Evolutionary conservation across 108 stramenopile genomes (phyloP), one percentile per base, ranked within the genome.

Genomic region (Nannochloropsis salina): DNA sequence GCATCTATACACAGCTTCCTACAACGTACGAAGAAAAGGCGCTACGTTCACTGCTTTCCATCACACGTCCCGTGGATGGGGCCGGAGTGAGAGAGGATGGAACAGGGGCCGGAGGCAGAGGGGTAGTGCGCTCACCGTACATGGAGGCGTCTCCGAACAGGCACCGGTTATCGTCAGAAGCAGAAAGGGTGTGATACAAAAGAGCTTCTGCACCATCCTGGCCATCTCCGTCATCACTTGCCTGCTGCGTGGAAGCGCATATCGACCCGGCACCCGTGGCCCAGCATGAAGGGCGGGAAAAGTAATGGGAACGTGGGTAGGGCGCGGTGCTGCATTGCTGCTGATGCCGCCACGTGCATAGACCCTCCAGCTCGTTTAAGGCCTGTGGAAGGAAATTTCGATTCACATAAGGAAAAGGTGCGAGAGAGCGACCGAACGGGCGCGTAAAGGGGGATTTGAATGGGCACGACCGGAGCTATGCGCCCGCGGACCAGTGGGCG

Each of bases 11-110:
- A 74, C 61, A 74, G 6, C 6, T 74, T n/a, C 61, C 61, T n/a
- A n/a, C 61, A 15, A 74, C 61, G 61, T 74, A 74, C 20, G 61
- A 74, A n/a, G 61, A 74, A 74, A 74, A 74, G 4, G 61, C 61
- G 61, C 61, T 74, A 3, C 61, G 61, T n/a, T 74, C 61, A 74
- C 61, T 74, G 61, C 61, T 74, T 74, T 2, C 61, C 61, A 74
- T 74, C 8, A 74, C 61, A n/a, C 2, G 15, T 74, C 61, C 61
- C 61, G n/a, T 3, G 4, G 61, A n/a, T n/a, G 61, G 61, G 3
- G 61, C 1, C 15, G 61, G 61, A 6, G 61, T 74, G 61, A 74
- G 61, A n/a, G 61, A 8, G 61, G 61, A n/a, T n/a, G 61, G 61
- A n/a, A 74, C 20, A 6, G 61, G n/a, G 6, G 20, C 61, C 15